Evolutionary conservation across 192 early-diverging fungal genomes (phyloP).

Genomic region (Rhizophlyctis rosea): DNA sequence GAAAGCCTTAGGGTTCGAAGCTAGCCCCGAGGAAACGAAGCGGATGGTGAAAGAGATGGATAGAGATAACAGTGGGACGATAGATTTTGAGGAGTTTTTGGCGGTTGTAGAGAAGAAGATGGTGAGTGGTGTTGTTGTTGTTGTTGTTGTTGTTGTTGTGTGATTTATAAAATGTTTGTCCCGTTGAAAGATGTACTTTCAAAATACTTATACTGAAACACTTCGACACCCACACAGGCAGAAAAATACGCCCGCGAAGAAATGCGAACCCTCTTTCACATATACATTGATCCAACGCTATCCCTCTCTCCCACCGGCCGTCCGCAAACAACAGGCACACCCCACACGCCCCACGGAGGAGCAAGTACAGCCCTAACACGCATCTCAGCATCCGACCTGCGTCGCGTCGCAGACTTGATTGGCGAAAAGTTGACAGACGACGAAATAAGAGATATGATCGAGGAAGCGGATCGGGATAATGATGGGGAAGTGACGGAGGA

Average conservation of each 20-base stretch:
- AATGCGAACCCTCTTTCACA: slow-evolving; percentile 58
- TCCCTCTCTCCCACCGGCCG: background rate
- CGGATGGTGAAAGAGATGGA: slow-evolving; percentile 47
- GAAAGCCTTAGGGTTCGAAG: slow-evolving; percentile 53
- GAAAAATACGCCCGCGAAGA: slow-evolving; percentile 60
- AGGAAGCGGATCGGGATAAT: slow-evolving; percentile 49
- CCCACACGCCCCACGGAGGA: background rate
- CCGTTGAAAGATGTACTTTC: slow-evolving; percentile 51
- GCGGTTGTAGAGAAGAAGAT: slow-evolving; percentile 41
- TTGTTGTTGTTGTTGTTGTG: background rate
- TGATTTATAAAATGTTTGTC: background rate
- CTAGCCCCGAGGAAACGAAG: slow-evolving; percentile 42
- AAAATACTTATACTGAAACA: background rate
- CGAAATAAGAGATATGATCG: slow-evolving; percentile 51
- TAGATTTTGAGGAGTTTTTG: slow-evolving; percentile 46
- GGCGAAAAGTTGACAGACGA: slow-evolving; percentile 41
- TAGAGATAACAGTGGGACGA: slow-evolving; percentile 42
- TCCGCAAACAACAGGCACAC: background rate
- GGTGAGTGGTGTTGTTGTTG: slow-evolving; percentile 6
- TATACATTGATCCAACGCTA: slow-evolving; percentile 58
- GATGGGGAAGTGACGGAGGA: slow-evolving; percentile 48
- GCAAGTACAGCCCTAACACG: slow-evolving; percentile 5
- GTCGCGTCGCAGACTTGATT: slow-evolving; percentile 34
- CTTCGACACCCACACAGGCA: slow-evolving; percentile 28
- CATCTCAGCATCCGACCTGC: slow-evolving; percentile 32